Conservation (phyloP, 2,329 filamentous ascomycete genomes). For the Neofusicoccum ribis region DNA sequence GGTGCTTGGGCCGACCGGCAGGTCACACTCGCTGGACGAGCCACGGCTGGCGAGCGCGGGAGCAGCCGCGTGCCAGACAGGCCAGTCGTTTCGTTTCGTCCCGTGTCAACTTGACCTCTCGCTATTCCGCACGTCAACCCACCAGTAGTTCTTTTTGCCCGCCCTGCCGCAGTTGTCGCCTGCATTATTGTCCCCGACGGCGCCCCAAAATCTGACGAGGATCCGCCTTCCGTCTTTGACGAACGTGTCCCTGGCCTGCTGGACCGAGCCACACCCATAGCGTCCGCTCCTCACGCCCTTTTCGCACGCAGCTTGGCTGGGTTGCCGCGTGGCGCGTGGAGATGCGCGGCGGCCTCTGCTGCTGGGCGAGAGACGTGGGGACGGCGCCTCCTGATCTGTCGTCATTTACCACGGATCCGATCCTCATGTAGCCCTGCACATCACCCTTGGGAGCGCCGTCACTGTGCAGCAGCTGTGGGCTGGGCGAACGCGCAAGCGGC, state of each 20-base stretch:
- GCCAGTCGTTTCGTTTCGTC: background rate
- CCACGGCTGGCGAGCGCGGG: background rate
- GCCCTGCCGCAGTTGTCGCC: too few relatives aligned
- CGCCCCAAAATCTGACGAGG: background rate
- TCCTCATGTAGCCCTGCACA: constrained; percentile 11
- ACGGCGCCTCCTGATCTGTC: constrained; percentile 7
- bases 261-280: background rate
- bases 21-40: too few relatives aligned
- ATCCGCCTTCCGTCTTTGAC: constrained; percentile 4
- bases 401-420: background rate
- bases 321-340: constrained; percentile 2
- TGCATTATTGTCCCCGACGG: background rate
- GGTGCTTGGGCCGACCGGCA: background rate
- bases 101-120: background rate
- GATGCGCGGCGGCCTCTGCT: background rate
- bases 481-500: background rate
- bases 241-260: background rate
- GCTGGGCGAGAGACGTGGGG: background rate
- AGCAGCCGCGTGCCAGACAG: background rate
- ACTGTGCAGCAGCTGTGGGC: background rate
- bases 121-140: too few relatives aligned
- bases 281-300: background rate
- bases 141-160: too few relatives aligned
- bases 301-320: background rate
- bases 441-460: background rate